Conservation (phyloP, 2,329 filamentous ascomycete genomes). For the Tolypocladium ophioglossoides region DNA sequence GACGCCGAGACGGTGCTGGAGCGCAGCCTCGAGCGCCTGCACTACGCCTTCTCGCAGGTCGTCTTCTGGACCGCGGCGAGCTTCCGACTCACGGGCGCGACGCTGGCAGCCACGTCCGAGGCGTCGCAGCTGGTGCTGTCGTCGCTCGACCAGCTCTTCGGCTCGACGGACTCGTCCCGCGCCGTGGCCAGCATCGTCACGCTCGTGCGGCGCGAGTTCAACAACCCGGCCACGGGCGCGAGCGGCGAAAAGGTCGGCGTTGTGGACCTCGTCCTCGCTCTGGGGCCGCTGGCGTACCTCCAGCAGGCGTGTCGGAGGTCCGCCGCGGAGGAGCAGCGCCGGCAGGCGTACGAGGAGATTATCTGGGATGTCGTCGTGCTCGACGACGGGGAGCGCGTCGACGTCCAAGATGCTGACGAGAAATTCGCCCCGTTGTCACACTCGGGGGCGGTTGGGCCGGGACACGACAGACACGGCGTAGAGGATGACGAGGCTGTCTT, state of each 20-base stretch:
- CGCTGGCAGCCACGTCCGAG: constrained; percentile 43
- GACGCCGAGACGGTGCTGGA: constrained; percentile 49
- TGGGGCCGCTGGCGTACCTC: constrained; percentile 51
- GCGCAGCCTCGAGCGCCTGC: constrained; percentile 43
- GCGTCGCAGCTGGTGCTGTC: constrained; percentile 47
- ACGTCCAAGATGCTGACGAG: constrained; percentile 30
- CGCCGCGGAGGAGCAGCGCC: constrained; percentile 36
- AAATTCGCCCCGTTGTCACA: neutral
- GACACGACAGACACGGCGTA: neutral
- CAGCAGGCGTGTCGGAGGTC: constrained; percentile 45
- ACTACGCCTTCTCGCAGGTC: constrained; percentile 45
- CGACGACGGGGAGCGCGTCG: constrained; percentile 46
- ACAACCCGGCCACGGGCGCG: constrained; percentile 48
- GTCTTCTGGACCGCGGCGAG: constrained; percentile 52
- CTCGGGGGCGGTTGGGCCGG: neutral
- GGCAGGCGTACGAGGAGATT: constrained; percentile 40
- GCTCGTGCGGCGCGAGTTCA: constrained; percentile 52
- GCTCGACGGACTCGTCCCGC: constrained; percentile 58
- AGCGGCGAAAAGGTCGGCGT: constrained; percentile 50
- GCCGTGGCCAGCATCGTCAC: constrained; percentile 58
- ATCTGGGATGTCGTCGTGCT: constrained; percentile 59
- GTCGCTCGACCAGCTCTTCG: constrained; percentile 53
- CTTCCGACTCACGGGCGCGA: constrained; percentile 46
- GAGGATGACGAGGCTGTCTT: constrained; percentile 31
- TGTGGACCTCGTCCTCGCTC: constrained; percentile 47